A percentile compares a stretch with the other conserved stretches of the same genome.
Evolutionary conservation across 2,329 filamentous ascomycete genomes (phyloP).

Genomic region (Cladobotryum protrusum): DNA sequence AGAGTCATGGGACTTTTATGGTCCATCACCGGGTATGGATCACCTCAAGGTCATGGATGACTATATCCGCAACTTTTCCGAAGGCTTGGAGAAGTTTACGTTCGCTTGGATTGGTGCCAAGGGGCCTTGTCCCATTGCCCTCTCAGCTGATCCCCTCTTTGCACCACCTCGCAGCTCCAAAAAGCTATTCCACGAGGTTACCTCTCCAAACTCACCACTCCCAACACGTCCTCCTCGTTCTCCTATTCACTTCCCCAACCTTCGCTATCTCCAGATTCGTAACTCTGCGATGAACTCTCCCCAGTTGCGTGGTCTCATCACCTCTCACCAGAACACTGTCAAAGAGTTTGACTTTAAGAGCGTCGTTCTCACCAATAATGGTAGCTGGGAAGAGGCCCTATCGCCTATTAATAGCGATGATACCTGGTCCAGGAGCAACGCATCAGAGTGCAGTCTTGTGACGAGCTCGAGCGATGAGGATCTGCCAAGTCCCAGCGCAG

Average conservation of each 20-base stretch:
- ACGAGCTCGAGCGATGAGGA: slow-evolving; percentile 30
- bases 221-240: slow-evolving; percentile 46
- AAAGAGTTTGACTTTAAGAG: slow-evolving; percentile 76
- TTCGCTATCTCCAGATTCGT: slow-evolving; percentile 63
- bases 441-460: slow-evolving; percentile 29
- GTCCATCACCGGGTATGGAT: slow-evolving; percentile 54
- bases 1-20: slow-evolving; percentile 61
- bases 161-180: slow-evolving; percentile 45
- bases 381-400: slow-evolving; percentile 79
- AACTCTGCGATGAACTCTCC: slow-evolving; percentile 66
- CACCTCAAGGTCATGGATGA: slow-evolving; percentile 75
- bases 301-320: slow-evolving; percentile 65
- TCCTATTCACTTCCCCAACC: slow-evolving; percentile 58
- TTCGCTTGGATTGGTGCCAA: slow-evolving; percentile 75
- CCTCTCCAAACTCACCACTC: slow-evolving; percentile 57
- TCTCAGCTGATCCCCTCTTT: slow-evolving; percentile 66
- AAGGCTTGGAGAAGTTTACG: slow-evolving; percentile 59
- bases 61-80: slow-evolving; percentile 66
- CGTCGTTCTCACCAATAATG: slow-evolving; percentile 59
- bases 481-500: slow-evolving; percentile 44
- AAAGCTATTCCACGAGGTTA: slow-evolving; percentile 60
- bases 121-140: slow-evolving; percentile 67
- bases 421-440: slow-evolving; percentile 31
- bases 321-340: slow-evolving; percentile 59
- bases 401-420: slow-evolving; percentile 52